phyloP scores from a whole-genome alignment of 1,284 basidiomycete genomes.

The Lignosus rhinocerotis region DNA sequence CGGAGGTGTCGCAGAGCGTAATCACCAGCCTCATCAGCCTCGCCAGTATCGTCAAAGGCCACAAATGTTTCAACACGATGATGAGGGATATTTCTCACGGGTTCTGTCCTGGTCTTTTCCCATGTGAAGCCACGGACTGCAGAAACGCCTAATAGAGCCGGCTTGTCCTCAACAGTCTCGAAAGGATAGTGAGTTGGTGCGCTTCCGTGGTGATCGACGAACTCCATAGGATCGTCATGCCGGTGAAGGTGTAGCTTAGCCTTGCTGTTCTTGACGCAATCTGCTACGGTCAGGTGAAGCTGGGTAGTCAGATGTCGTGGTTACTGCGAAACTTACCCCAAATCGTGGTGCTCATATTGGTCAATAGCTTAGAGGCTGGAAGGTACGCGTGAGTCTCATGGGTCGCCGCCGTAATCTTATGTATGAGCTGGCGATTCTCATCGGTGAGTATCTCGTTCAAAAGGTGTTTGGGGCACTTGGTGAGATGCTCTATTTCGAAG shows the following conservation, averaged over 20 bases:
- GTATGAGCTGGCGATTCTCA: background rate
- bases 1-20: slow-evolving; percentile 3
- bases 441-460: background rate
- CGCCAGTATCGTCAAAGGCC: background rate
- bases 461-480: background rate
- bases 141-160: background rate
- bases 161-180: background rate
- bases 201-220: slow-evolving; percentile 3
- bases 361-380: background rate
- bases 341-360: background rate
- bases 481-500: background rate
- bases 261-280: background rate
- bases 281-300: background rate
- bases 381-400: background rate
- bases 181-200: background rate
- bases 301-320: background rate
- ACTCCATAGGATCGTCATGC: background rate
- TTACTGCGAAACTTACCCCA: background rate
- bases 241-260: background rate
- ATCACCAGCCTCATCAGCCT: background rate
- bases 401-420: background rate
- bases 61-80: background rate
- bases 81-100: background rate
- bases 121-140: background rate
- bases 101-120: background rate